Percentiles rank a stretch among this genome's conserved stretches.
Evolutionary conservation across 352 stramenopile species (phyloP).

Genomic region (Phytophthora fragariaefolia): DNA sequence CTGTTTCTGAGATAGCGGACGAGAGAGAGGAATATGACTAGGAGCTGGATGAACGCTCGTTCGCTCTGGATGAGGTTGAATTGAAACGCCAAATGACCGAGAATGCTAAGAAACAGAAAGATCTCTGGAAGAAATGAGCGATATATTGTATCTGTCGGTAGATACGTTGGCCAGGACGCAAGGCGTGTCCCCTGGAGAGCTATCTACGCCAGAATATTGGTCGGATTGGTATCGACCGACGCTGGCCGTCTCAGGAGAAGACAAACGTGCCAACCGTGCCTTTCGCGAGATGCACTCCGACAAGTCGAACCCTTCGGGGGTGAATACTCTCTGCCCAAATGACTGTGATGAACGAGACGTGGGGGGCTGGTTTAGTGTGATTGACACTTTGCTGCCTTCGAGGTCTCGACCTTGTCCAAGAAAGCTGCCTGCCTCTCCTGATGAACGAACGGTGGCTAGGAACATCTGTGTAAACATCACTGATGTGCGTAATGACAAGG

Average conservation of each 20-base stretch:
- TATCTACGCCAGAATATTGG: constrained; percentile 2
- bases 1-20: no score
- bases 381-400: no score
- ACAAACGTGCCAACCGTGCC: background rate
- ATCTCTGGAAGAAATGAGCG: background rate
- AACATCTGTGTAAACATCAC: background rate
- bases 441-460: background rate
- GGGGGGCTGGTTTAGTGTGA: background rate
- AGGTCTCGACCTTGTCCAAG: no score
- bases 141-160: background rate
- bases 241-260: background rate
- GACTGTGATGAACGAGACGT: no score
- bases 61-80: constrained; percentile 1
- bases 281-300: no score
- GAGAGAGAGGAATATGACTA: constrained; percentile 3
- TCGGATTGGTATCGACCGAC: background rate
- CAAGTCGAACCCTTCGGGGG: no score
- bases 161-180: background rate
- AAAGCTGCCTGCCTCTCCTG: no score
- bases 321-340: no score
- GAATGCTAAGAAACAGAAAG: background rate
- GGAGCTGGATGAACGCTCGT: constrained; percentile 1
- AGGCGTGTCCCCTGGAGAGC: background rate
- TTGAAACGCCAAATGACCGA: background rate
- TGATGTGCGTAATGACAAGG: no score